Evolutionary conservation across 495 filamentous ascomycete species (phyloP), one percentile per base, ranked within the genome.

Genomic region (Podospora conica): DNA sequence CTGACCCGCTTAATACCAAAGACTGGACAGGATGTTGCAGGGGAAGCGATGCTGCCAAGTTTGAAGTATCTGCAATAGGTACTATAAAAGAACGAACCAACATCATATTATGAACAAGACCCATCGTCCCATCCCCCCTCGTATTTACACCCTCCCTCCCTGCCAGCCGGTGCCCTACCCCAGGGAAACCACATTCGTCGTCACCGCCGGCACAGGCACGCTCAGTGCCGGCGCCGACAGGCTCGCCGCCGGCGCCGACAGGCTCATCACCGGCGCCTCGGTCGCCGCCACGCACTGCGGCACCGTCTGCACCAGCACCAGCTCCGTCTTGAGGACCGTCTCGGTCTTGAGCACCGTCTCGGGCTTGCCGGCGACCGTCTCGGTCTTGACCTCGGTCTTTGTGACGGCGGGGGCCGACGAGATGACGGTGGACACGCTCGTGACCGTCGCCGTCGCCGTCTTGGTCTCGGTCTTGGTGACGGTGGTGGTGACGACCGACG

Each of bases 381-480:
- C 40, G 5, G 40, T 48, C 33, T 48, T 48, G 33, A 48, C 15
- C 33, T 48, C 33, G 33, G 33, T 48, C 40, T 48, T 48, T 15
- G 40, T 48, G 40, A 48, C 40, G 33, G 33, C 33, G 15, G 33
- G 33, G 15, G 12, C 33, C 15, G 33, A 40, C 0, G 33, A 40
- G 3, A 40, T 15, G 4, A 40, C 33, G 4, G 33, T 40, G 4
- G 33, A 40, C 15, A 40, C 33, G 12, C 10, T 40, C 1, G 33
- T 31, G 9, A 61, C 59, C 6, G 59, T 61, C 20, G 10, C 15
- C 55, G 55, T 58, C 55, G 57, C 25, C 24, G 59, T 61, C 33
- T 61, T 53, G n/a, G 59, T 61, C 33, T 53, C 29, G n/a, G 59
- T 61, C 33, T 48, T 53, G 29, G 33, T 48, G 40, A 48, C 40